Base-by-base conservation (phyloP, 768 basidiomycete species). In the Fomitopsis pulvina region DNA sequence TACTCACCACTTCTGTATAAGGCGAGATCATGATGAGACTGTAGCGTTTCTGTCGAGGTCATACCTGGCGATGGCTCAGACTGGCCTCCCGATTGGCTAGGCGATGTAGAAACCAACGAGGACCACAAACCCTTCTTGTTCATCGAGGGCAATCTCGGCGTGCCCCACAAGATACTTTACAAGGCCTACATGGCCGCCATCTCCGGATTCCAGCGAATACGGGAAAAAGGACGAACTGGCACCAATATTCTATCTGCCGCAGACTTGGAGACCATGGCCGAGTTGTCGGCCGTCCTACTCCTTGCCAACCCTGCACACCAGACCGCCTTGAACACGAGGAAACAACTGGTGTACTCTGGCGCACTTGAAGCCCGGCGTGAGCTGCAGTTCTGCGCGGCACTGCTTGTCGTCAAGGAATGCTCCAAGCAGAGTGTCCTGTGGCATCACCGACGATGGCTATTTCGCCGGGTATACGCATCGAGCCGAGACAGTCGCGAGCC, bases 381-480 rank as follows among this genome's bases (percentile, higher is more conserved):
- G 54, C 67, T 87, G 24, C 52, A 49, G 21, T 74, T 72, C 28
- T 69, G 68, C 27, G 63, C 69, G 21, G 70, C 80, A 22, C 63
- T 83, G 37, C 69, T 76, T 26, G 75, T 78, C 21, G 73, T 73
- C 38, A 72, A 67, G 4, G 75, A 80, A 22, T 77, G 72, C 57
- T 74, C 78, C 21, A 88, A 86, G 65, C 76, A 85, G 57, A 80
- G 81, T 1, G 73, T 81, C 24, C 57, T 86, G 24, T 88, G 86
- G 86, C 71, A 80, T 53, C 80, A 88, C 59, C 75, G 86, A 27
- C 75, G 78, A 56, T 87, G 85, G 85, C 68, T 84, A 37, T 68
- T 85, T 12, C 57, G 55, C 16, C 62, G 60, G 39, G 40, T 72
- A 27, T 66, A 72, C 54, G 30, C 53, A 41, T 45, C 64, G 34